Conservation (phyloP, 2,329 filamentous ascomycete genomes). For the Pseudogymnoascus sp. region DNA sequence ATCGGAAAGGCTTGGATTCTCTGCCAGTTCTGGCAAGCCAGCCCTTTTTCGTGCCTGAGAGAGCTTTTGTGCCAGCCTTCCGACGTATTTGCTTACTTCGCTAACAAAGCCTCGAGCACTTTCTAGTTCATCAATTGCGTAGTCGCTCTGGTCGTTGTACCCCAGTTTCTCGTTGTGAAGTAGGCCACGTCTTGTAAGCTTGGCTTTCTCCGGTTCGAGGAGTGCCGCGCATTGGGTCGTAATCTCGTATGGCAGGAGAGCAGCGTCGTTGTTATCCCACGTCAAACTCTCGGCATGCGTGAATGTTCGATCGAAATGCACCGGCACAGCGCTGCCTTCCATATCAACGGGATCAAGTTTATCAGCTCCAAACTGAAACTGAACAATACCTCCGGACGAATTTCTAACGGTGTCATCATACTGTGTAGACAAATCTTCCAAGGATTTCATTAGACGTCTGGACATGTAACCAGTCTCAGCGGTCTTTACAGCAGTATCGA, state of each 20-base stretch:
- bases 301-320: conserved; percentile 87
- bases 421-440: conserved; percentile 86
- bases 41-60: conserved; percentile 42
- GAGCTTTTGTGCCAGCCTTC: conserved; percentile 52
- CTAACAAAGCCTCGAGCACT: conserved; percentile 74
- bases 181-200: conserved; percentile 52
- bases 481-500: conserved; percentile 98
- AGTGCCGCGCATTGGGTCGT: conserved; percentile 57
- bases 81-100: conserved; percentile 66
- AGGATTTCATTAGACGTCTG: conserved; percentile 90
- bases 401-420: conserved; percentile 95
- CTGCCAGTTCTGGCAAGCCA: conserved; percentile 39
- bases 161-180: conserved; percentile 52
- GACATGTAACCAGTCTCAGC: conserved; percentile 99
- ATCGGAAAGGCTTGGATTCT: conserved; percentile 26
- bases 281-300: conserved; percentile 69
- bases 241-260: conserved; percentile 68
- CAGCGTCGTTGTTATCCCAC: conserved; percentile 66
- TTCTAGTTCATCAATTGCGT: conserved; percentile 68
- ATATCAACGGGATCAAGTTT: conserved; percentile 94
- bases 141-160: conserved; percentile 62
- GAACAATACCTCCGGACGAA: conserved; percentile 78
- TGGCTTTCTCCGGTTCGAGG: conserved; percentile 58
- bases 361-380: conserved; percentile 96
- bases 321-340: conserved; percentile 87